Conservation (phyloP, 179 eudicot species). For the Nepenthes alata region DNA sequence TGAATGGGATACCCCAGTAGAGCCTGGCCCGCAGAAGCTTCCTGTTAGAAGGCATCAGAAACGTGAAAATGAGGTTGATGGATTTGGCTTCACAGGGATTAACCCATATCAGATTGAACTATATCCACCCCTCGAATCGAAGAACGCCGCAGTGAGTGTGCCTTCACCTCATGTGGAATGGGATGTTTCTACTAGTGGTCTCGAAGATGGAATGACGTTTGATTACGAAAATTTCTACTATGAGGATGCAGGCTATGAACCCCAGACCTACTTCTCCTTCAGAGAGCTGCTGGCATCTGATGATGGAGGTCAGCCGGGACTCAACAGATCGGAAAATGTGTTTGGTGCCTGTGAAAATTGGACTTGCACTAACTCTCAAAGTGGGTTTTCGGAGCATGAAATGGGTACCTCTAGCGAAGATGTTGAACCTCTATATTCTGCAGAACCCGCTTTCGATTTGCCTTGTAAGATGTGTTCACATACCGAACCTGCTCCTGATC, state of each 20-base stretch:
- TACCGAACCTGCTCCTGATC: constrained; percentile 52
- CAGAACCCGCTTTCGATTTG: constrained; percentile 14
- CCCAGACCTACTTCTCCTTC: constrained; percentile 88
- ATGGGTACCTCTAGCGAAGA: constrained; percentile 6
- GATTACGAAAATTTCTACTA: constrained; percentile 31
- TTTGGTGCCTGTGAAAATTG: constrained; percentile 25
- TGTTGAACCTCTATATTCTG: constrained; percentile 23
- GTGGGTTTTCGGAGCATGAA: too few relatives aligned
- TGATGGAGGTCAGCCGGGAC: constrained; percentile 37
- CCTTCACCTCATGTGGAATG: constrained; percentile 31
- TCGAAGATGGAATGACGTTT: constrained; percentile 30
- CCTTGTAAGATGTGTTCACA: constrained; percentile 46
- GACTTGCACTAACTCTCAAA: constrained; percentile 18
- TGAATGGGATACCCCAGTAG: constrained; percentile 24
- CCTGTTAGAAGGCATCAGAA: constrained; percentile 56
- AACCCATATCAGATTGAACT: constrained; percentile 21
- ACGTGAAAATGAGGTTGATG: constrained; percentile 36
- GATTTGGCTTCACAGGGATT: constrained; percentile 14
- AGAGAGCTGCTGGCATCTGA: constrained; percentile 56
- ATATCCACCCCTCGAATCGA: constrained; percentile 3
- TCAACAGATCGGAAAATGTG: constrained; percentile 18
- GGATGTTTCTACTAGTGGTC: constrained; percentile 38
- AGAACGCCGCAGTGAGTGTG: constrained; percentile 14
- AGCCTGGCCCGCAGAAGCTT: constrained; percentile 36
- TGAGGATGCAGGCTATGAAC: constrained; percentile 67